These are phyloP conservation scores for Spinellus fusiger DNA, from an alignment of 192 early-diverging fungal species.

Conservation along the genomic window DNA sequence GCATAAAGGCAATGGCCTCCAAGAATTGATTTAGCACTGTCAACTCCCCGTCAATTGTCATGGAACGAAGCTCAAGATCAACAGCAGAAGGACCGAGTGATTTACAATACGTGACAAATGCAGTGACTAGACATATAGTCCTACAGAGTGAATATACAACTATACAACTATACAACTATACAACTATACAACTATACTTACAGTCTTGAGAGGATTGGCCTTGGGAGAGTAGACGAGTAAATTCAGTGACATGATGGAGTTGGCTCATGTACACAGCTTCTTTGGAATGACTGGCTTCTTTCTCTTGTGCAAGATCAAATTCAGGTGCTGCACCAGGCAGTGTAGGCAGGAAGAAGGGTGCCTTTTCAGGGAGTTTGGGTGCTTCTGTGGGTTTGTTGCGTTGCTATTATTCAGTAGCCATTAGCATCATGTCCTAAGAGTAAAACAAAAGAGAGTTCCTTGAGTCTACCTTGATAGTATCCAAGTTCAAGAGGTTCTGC, in stretches of 20 bases:
- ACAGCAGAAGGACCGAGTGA: constrained; percentile 75
- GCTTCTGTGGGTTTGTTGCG: constrained; percentile 86
- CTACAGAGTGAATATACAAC: background rate
- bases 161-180: background rate
- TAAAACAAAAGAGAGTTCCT: background rate
- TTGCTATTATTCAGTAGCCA: constrained; percentile 40
- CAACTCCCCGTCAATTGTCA: constrained; percentile 63
- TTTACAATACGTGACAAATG: constrained; percentile 68
- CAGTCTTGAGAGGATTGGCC: constrained; percentile 39
- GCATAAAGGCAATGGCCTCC: constrained; percentile 50
- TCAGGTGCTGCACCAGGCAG: constrained; percentile 53
- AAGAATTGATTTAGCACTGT: constrained; percentile 60
- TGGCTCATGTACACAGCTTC: constrained; percentile 39
- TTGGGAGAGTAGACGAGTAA: constrained; percentile 48
- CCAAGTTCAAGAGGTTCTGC: constrained; percentile 86
- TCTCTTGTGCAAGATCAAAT: constrained; percentile 31
- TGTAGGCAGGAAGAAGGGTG: constrained; percentile 92
- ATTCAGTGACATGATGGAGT: constrained; percentile 54
- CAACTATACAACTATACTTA: constrained; percentile 12
- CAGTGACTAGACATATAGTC: constrained; percentile 29
- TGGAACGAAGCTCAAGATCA: constrained; percentile 79
- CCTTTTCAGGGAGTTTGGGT: constrained; percentile 84
- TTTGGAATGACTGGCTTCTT: constrained; percentile 11
- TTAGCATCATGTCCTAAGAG: no score
- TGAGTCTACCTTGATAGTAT: constrained; percentile 69